Conservation (phyloP, 257 asterid genomes). For the Petunia axillaris region DNA sequence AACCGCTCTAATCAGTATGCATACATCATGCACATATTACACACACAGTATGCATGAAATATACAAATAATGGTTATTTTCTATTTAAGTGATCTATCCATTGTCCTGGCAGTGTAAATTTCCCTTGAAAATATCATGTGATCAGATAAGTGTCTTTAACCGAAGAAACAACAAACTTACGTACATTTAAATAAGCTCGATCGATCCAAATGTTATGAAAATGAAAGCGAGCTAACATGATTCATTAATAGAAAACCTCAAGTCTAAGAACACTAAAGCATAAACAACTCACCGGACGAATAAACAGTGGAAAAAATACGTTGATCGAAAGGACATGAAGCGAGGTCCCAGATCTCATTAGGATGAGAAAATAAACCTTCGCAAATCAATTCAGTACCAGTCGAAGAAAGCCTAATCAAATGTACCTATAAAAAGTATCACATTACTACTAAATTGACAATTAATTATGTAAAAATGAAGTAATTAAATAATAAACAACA, state of each 20-base stretch:
- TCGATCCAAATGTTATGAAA: neutral
- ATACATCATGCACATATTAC: no score
- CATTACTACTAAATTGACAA: slow-evolving; percentile 20
- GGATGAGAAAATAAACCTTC: slow-evolving; percentile 97
- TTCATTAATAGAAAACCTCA: neutral
- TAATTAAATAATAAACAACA: slow-evolving; percentile 26
- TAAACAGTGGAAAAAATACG: slow-evolving; percentile 92
- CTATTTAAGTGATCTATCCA: no score
- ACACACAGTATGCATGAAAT: no score
- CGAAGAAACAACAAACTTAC: neutral
- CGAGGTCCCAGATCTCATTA: slow-evolving; percentile 93
- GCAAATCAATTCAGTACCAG: slow-evolving; percentile 79
- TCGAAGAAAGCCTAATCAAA: slow-evolving; percentile 79
- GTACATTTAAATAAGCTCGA: neutral
- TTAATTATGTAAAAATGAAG: neutral
- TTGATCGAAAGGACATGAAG: slow-evolving; percentile 91
- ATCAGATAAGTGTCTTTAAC: neutral
- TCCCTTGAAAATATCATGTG: no score
- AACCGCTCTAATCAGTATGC: no score
- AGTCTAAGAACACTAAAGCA: no score
- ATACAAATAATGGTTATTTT: no score
- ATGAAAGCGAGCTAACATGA: neutral
- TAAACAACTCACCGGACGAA: slow-evolving; percentile 63
- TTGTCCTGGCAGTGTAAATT: no score
- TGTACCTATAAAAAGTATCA: slow-evolving; percentile 65